phyloP scores from a whole-genome alignment of 495 filamentous ascomycete genomes.

The Cercophora sp. region DNA sequence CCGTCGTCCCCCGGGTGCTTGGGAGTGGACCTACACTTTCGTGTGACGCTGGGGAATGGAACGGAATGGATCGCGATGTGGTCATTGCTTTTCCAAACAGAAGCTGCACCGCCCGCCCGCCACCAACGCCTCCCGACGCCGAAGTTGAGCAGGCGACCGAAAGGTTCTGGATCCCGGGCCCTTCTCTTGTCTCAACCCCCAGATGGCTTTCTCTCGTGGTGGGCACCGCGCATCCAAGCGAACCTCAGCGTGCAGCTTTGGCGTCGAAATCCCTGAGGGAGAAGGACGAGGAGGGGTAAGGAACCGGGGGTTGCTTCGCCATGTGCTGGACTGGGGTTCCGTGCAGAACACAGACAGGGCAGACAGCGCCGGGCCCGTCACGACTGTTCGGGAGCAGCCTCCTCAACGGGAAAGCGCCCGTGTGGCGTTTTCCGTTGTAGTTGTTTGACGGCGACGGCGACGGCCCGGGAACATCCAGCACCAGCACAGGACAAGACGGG shows the following conservation, averaged over 20 bases:
- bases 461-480: background rate
- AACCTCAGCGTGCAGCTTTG: slow-evolving; percentile 17
- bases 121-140: too few relatives aligned
- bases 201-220: background rate
- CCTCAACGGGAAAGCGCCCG: slow-evolving; percentile 8
- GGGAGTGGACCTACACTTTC: too few relatives aligned
- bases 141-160: too few relatives aligned
- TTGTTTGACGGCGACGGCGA: background rate
- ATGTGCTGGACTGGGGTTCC: slow-evolving; percentile 3
- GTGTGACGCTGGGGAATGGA: too few relatives aligned
- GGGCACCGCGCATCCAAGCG: slow-evolving; percentile 21
- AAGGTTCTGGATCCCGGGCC: too few relatives aligned
- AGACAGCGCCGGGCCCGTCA: background rate
- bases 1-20: too few relatives aligned
- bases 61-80: too few relatives aligned
- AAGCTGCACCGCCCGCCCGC: too few relatives aligned
- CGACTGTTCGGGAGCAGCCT: background rate
- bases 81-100: too few relatives aligned
- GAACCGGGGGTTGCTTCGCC: too few relatives aligned
- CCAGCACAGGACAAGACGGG: too few relatives aligned
- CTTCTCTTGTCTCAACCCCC: slow-evolving; percentile 26
- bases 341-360: slow-evolving; percentile 4
- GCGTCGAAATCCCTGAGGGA: slow-evolving; percentile 1
- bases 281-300: too few relatives aligned
- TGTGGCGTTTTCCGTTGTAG: background rate